Evolutionary conservation across 1,139 yeast species (phyloP).

Genomic region (Pichia kudriavzevii): DNA sequence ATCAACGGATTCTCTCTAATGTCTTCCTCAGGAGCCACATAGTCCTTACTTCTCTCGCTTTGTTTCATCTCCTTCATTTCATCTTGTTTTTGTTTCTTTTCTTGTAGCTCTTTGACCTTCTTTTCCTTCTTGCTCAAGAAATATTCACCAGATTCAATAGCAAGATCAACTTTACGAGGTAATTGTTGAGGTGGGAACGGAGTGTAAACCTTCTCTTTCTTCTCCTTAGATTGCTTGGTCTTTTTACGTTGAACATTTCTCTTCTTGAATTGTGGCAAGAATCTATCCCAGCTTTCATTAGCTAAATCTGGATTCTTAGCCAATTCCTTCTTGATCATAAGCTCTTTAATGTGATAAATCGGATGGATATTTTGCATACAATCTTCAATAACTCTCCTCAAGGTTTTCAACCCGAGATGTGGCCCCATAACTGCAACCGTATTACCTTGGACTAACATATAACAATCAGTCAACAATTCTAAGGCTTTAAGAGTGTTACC

Average conservation of each 20-base stretch:
- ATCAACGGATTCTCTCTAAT: constrained; percentile 28
- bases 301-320: constrained; percentile 94
- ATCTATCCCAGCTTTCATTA: constrained; percentile 94
- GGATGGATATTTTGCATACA: constrained; percentile 97
- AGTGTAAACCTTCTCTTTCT: constrained; percentile 82
- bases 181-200: constrained; percentile 99
- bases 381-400: constrained; percentile 91
- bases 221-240: constrained; percentile 54
- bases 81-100: constrained; percentile 72
- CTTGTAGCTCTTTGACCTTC: constrained; percentile 62
- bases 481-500: constrained; percentile 95
- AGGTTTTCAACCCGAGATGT: constrained; percentile 83
- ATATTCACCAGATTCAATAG: constrained; percentile 97
- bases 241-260: constrained; percentile 91
- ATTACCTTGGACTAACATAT: constrained; percentile 92
- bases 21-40: constrained; percentile 74
- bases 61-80: constrained; percentile 60
- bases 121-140: constrained; percentile 84
- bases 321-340: constrained; percentile 94
- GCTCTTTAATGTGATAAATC: constrained; percentile 90
- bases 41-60: constrained; percentile 69
- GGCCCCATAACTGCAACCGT: constrained; percentile 98
- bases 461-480: constrained; percentile 87
- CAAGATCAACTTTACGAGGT: constrained; percentile 95
- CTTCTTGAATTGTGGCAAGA: constrained; percentile 94